Percentiles rank a stretch among this genome's conserved stretches.
These are phyloP conservation scores for Leishmania tarentolae DNA, from an alignment of 208 protist genomes.

Conservation along the genomic window DNA sequence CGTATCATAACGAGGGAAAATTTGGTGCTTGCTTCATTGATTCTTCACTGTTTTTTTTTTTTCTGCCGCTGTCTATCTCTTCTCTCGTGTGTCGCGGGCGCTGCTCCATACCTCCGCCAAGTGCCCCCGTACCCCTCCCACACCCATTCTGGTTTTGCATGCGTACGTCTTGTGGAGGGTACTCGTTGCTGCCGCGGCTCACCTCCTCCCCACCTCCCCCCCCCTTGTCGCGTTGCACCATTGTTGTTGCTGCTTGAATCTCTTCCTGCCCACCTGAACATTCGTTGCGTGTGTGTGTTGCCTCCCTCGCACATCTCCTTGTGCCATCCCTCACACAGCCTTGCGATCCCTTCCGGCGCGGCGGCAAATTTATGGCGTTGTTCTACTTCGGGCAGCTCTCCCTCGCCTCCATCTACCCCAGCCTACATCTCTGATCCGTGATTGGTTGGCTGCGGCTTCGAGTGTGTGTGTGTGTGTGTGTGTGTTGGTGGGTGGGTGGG, in stretches of 20 bases:
- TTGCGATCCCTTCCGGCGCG: neutral
- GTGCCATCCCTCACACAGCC: neutral
- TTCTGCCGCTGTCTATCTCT: neutral
- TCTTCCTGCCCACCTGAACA: neutral
- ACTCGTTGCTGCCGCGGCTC: neutral
- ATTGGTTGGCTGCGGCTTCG: neutral
- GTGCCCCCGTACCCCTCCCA: neutral
- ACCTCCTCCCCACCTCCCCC: neutral
- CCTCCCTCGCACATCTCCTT: neutral
- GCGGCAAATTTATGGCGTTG: neutral
- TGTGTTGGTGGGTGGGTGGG: neutral
- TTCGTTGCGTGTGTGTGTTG: neutral
- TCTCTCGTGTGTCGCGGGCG: neutral
- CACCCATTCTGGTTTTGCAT: slow-evolving; percentile 5
- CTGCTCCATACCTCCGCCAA: neutral
- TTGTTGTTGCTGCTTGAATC: neutral
- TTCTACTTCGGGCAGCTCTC: neutral
- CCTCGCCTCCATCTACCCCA: neutral
- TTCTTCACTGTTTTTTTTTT: neutral
- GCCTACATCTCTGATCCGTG: slow-evolving; percentile 9
- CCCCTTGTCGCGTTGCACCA: neutral
- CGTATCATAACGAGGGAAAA: neutral
- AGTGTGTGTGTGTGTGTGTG: neutral
- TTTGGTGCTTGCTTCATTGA: neutral
- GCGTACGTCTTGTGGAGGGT: slow-evolving; percentile 8